A percentile compares a stretch with the other conserved stretches of the same genome.
These are phyloP conservation scores for Leucogyrophana mollusca DNA, from an alignment of 768 basidiomycete species.

Conservation along the genomic window DNA sequence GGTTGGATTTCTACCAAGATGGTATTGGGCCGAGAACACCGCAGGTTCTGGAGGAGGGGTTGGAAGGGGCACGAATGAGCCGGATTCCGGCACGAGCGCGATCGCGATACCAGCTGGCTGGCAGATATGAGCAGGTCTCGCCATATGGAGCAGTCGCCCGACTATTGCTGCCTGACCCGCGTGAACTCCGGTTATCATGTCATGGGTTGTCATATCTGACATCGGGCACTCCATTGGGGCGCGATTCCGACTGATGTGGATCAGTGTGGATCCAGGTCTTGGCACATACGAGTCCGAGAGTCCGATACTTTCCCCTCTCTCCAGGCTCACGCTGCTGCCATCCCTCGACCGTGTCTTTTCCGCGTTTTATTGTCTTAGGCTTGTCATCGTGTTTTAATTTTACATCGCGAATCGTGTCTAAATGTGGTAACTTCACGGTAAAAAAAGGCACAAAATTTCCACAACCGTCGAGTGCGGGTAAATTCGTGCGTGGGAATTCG, in stretches of 20 bases:
- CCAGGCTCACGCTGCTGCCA: no score
- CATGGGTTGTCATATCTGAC: background rate
- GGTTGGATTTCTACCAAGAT: constrained; percentile 75
- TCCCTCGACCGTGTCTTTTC: constrained; percentile 1
- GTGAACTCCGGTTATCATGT: constrained; percentile 18
- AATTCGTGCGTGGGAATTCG: constrained; percentile 29
- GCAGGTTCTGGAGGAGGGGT: constrained; percentile 3
- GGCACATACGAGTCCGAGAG: no score
- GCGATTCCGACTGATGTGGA: no score
- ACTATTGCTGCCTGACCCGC: constrained; percentile 16
- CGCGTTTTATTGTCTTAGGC: constrained; percentile 5
- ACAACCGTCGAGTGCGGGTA: constrained; percentile 15
- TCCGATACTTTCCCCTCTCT: no score
- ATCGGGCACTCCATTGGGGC: no score
- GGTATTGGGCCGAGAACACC: constrained; percentile 51
- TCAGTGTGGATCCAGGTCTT: no score
- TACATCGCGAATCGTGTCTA: constrained; percentile 7
- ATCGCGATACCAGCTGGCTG: constrained; percentile 13
- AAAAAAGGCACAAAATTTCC: constrained; percentile 19
- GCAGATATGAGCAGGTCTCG: constrained; percentile 19
- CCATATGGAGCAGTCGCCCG: constrained; percentile 13
- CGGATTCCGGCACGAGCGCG: constrained; percentile 1
- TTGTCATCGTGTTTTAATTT: constrained; percentile 13
- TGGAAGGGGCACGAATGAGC: constrained; percentile 4
- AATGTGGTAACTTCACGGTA: constrained; percentile 14